phyloP scores from a whole-genome alignment of 805 yeast genomes.

The Teunomyces barrocoloradensis region DNA sequence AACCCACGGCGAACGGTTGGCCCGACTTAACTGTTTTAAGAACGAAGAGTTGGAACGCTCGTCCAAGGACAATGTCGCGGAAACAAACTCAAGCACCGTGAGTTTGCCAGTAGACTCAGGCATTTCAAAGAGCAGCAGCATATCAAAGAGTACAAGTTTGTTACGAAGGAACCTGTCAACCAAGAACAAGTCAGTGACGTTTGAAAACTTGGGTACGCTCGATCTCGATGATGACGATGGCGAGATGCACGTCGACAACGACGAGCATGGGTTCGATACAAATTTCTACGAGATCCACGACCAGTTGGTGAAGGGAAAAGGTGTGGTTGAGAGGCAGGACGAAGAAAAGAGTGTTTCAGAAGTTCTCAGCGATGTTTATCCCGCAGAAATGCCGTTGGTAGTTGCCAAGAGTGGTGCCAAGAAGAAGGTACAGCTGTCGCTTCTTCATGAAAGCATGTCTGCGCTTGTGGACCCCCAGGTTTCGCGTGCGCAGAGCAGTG shows the following conservation, averaged over 20 bases:
- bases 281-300: slow-evolving; percentile 21
- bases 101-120: neutral
- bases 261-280: neutral
- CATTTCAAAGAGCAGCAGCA: neutral
- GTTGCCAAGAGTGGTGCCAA: slow-evolving; percentile 23
- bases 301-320: slow-evolving; percentile 11
- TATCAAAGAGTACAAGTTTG: slow-evolving; percentile 5
- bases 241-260: neutral
- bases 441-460: neutral
- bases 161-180: slow-evolving; percentile 4
- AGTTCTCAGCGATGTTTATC: slow-evolving; percentile 39
- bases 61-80: slow-evolving; percentile 12
- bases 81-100: neutral
- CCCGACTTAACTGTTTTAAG: slow-evolving; percentile 87
- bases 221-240: slow-evolving; percentile 18
- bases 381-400: slow-evolving; percentile 33
- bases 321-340: slow-evolving; percentile 9
- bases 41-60: slow-evolving; percentile 66
- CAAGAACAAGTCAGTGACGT: slow-evolving; percentile 35
- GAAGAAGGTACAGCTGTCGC: slow-evolving; percentile 6
- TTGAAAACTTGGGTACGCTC: slow-evolving; percentile 33
- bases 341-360: slow-evolving; percentile 38
- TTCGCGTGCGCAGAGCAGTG: neutral
- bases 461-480: neutral
- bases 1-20: slow-evolving; percentile 86